Percentiles rank a stretch among this genome's conserved stretches.
Conservation (phyloP, 306 rosid genomes). For the Pyrus communis region DNA sequence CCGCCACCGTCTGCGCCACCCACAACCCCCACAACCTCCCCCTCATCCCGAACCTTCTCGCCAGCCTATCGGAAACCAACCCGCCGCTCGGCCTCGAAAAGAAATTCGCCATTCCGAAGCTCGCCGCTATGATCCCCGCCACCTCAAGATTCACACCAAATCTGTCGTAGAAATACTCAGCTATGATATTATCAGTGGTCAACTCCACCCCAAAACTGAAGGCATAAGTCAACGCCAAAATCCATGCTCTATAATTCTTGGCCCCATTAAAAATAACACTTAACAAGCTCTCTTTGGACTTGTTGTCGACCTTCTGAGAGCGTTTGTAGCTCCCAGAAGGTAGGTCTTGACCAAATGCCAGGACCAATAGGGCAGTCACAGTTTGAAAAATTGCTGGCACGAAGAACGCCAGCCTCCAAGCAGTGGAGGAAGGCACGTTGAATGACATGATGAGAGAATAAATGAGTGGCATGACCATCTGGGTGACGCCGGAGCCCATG, state of each 20-base stretch:
- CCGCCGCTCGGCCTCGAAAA: conserved; percentile 54
- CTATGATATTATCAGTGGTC: conserved; percentile 47
- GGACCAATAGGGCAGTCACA: conserved; percentile 30
- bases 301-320: background rate
- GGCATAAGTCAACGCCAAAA: conserved; percentile 35
- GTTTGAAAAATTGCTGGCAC: conserved; percentile 40
- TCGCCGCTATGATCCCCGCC: conserved; percentile 47
- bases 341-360: conserved; percentile 39
- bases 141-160: conserved; percentile 33
- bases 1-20: conserved; percentile 39
- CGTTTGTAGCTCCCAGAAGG: conserved; percentile 15
- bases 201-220: conserved; percentile 47
- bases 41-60: conserved; percentile 42
- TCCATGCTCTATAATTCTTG: conserved; percentile 50
- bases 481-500: conserved; percentile 48
- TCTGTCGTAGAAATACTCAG: conserved; percentile 45
- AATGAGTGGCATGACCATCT: conserved; percentile 45
- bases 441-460: conserved; percentile 26
- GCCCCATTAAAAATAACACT: conserved; percentile 21
- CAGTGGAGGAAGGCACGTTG: conserved; percentile 28
- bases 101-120: conserved; percentile 51
- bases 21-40: conserved; percentile 56
- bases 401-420: conserved; percentile 41
- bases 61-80: conserved; percentile 42
- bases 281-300: background rate